These are phyloP conservation scores for Eugenia klotzschiana DNA, from an alignment of 441 rosid species.

Conservation along the genomic window DNA sequence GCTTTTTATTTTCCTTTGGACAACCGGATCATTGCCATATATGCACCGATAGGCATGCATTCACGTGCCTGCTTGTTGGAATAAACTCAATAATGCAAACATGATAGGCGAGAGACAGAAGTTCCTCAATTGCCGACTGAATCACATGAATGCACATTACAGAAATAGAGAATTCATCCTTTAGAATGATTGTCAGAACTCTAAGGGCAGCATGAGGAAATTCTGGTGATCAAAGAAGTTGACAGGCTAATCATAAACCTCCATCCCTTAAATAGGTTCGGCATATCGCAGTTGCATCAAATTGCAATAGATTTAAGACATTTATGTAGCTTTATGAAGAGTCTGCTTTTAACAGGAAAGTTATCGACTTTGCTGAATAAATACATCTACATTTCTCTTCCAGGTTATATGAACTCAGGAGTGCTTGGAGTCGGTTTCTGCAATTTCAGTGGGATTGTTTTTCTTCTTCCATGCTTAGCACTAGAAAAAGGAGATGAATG, in stretches of 20 bases:
- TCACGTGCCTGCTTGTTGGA: neutral
- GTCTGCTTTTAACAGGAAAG: neutral
- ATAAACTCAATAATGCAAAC: neutral
- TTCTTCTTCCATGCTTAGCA: neutral
- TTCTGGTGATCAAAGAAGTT: neutral
- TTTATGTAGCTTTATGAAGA: neutral
- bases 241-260: neutral
- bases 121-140: neutral
- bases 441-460: neutral
- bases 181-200: neutral
- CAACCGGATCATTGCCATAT: neutral
- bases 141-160: neutral
- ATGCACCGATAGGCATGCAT: neutral
- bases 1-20: neutral
- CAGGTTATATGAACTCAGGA: neutral
- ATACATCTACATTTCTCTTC: neutral
- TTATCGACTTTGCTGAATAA: neutral
- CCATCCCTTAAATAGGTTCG: neutral
- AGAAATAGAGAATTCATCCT: neutral
- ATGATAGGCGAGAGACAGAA: no score
- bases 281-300: neutral
- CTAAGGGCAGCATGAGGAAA: neutral
- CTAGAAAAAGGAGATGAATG: neutral
- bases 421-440: neutral
- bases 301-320: neutral